A percentile compares a stretch with the other conserved stretches of the same genome.
These are phyloP conservation scores for Lignosus rhinocerotis DNA, from an alignment of 1,284 basidiomycete genomes.

Conservation along the genomic window DNA sequence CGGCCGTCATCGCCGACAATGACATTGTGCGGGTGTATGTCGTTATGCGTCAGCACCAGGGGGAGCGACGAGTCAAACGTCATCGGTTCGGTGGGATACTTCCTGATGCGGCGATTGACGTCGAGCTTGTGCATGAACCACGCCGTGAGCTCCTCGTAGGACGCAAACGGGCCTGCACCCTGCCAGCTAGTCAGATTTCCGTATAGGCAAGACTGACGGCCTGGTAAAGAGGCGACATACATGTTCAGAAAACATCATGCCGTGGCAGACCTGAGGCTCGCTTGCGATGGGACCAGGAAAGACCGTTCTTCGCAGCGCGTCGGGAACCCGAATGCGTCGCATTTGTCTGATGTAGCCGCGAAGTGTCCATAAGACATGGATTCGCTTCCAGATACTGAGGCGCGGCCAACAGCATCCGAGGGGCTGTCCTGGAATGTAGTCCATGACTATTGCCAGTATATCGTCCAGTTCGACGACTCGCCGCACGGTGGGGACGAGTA, in stretches of 20 bases:
- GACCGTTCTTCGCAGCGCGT: not conserved
- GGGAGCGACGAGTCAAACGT: slow-evolving; percentile 28
- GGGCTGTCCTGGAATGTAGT: slow-evolving; percentile 29
- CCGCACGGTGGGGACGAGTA: slow-evolving; percentile 12
- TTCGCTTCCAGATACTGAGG: slow-evolving; percentile 24
- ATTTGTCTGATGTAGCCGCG: slow-evolving; percentile 34
- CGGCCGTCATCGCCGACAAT: slow-evolving; percentile 28
- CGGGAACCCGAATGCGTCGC: slow-evolving; percentile 5
- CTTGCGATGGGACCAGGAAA: slow-evolving; percentile 16
- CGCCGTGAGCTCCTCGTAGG: slow-evolving; percentile 12
- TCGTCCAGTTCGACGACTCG: not conserved
- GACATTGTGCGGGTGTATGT: slow-evolving; percentile 31
- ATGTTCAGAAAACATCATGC: slow-evolving; percentile 2
- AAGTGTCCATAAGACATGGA: slow-evolving; percentile 31
- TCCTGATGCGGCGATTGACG: slow-evolving; percentile 1
- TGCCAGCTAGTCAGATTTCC: not conserved
- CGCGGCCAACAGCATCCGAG: slow-evolving; percentile 28
- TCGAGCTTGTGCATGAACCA: slow-evolving; percentile 14
- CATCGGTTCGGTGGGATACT: not conserved
- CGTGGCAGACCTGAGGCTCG: slow-evolving; percentile 3
- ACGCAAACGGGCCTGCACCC: slow-evolving; percentile 15
- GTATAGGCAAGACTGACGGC: no score
- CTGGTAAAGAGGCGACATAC: not conserved
- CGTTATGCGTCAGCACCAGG: slow-evolving; percentile 33
- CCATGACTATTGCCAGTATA: slow-evolving; percentile 23